Evolutionary conservation across 805 yeast genomes (phyloP).

Genomic region (Sugiyamaella boreocaroliniensis): DNA sequence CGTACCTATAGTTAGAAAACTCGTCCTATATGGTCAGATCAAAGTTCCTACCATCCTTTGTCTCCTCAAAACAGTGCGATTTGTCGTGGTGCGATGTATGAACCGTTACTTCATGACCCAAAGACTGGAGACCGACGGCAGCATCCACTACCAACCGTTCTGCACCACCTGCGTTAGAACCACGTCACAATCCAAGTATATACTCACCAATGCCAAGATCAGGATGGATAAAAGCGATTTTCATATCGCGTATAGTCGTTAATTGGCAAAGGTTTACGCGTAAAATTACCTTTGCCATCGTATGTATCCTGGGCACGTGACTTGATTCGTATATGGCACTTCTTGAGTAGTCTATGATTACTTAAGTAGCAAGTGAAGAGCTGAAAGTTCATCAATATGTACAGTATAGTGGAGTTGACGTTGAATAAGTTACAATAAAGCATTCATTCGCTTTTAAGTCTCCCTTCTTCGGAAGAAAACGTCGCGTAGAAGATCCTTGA

Average conservation of each 20-base stretch:
- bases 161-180: conserved; percentile 56
- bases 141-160: conserved; percentile 96
- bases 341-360: too few relatives aligned
- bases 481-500: conserved; percentile 22
- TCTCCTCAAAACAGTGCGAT: conserved; percentile 87
- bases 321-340: too few relatives aligned
- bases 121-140: conserved; percentile 74
- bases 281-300: too few relatives aligned
- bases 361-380: too few relatives aligned
- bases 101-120: conserved; percentile 56
- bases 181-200: neutral
- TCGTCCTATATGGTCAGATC: neutral
- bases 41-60: conserved; percentile 39
- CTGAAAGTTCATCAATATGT: too few relatives aligned
- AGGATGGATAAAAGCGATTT: conserved; percentile 86
- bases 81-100: conserved; percentile 89
- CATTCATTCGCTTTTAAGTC: too few relatives aligned
- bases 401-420: neutral
- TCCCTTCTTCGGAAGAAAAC: conserved; percentile 1
- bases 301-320: too few relatives aligned
- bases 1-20: conserved; percentile 18
- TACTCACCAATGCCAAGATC: conserved; percentile 79
- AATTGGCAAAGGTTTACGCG: neutral
- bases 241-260: conserved; percentile 29
- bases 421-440: too few relatives aligned